Base-by-base conservation (phyloP, 805 yeast species). In the Isabelozyma gotoi region DNA sequence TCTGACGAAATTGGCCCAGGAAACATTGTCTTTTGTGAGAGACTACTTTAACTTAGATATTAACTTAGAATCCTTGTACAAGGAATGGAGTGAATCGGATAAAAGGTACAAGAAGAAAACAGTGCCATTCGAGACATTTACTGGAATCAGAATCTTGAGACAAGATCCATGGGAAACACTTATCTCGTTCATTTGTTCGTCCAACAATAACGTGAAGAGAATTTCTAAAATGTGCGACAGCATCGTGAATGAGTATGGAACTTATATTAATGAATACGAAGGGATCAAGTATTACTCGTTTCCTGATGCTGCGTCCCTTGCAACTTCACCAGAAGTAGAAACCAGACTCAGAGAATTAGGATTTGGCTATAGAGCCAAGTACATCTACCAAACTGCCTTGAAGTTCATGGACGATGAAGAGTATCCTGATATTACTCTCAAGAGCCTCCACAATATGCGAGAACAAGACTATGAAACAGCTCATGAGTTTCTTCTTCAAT, bases 161-260 rank as follows among this genome's bases (percentile, higher is more conserved):
- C 98, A 94, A 62, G 97, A 92, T 50, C 98, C 99, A 0, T 94
- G 98, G 98, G 99, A 94, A 53, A 89, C 92, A 35, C 69, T 90
- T 36, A 68, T 92, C 15, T 86, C 94, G 2, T 94, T 92, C 51
- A 94, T 94, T 8, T 94, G 98, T 65, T 88, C 96, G 2, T 84
- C 96, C n/a, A 94, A 94, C 63, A 94, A 94, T 65, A 94, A 94
- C 56, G 94, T 94, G 42, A 89, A 92, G 57, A 74, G 99, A 31
- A 94, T 94, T 37, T 85, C 96, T 2, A 84, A 85, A 55, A 90
- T 94, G 96, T 94, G 97, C 61, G 88, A 88, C 49, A 76, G 76
- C 37, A 67, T 94, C 31, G 84, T 96, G 56, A 54, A 67, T 1
- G 74, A 84, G 44, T 91, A 79, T 59, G 98, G 98, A 5, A 66